A percentile compares a stretch with the other conserved stretches of the same genome.
Conservation (phyloP, 768 basidiomycete genomes). For the Boletus vinaceobasis region DNA sequence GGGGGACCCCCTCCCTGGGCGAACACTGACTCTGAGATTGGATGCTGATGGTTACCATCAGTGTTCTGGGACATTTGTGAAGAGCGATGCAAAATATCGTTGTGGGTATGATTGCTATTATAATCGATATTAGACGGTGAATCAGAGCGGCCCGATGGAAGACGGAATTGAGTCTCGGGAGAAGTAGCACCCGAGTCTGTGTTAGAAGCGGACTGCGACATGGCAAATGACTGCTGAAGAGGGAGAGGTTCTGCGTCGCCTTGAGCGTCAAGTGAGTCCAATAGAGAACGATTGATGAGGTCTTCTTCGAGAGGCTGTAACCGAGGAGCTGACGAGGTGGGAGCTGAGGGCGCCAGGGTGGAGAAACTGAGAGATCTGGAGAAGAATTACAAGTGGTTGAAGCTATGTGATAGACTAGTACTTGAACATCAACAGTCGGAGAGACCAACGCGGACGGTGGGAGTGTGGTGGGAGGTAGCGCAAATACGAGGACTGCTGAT, state of each 20-base stretch:
- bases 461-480: conserved; percentile 33
- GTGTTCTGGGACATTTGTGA: conserved; percentile 24
- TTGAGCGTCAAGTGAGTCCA: conserved; percentile 80
- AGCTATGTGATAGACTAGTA: conserved; percentile 30
- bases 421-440: conserved; percentile 44
- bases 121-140: conserved; percentile 43
- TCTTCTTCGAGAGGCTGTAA: conserved; percentile 55
- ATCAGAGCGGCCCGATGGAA: conserved; percentile 47
- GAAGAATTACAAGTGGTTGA: conserved; percentile 30
- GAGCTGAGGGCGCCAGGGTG: conserved; percentile 52
- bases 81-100: conserved; percentile 28
- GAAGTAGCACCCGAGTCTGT: conserved; percentile 49
- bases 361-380: conserved; percentile 21
- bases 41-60: conserved; percentile 35
- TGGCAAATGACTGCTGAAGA: conserved; percentile 38
- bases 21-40: conserved; percentile 29
- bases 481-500: conserved; percentile 35
- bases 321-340: conserved; percentile 30
- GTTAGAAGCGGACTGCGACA: conserved; percentile 47
- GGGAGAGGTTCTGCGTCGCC: conserved; percentile 68
- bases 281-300: conserved; percentile 79
- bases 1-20: conserved; percentile 33
- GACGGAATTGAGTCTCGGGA: conserved; percentile 54
- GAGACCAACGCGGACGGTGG: conserved; percentile 26
- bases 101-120: conserved; percentile 36